Conservation (phyloP, 345 rosid species). For the Luvunga scandens region DNA sequence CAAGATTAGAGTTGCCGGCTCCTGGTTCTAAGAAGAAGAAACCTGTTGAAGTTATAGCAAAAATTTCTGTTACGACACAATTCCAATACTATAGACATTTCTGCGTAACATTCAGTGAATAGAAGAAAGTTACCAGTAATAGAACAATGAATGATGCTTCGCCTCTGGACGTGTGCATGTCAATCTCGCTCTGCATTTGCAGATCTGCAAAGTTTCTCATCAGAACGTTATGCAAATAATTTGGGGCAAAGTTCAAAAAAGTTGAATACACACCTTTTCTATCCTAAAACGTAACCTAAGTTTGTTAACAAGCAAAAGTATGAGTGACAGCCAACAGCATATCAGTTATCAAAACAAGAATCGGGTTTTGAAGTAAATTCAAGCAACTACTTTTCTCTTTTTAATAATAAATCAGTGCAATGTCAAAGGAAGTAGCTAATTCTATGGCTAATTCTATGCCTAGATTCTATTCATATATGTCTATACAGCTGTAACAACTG, state of each 20-base stretch:
- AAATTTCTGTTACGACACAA: neutral
- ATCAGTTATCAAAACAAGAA: neutral
- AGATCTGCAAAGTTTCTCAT: conserved; percentile 44
- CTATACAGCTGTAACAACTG: no score
- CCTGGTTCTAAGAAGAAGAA: conserved; percentile 79
- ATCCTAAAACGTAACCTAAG: neutral
- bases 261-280: neutral
- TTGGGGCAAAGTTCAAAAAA: neutral
- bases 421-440: no score
- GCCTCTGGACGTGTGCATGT: conserved; percentile 52
- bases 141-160: conserved; percentile 65
- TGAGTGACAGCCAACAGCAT: neutral
- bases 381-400: neutral
- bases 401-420: neutral
- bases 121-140: conserved; percentile 51
- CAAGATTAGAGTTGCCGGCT: conserved; percentile 50
- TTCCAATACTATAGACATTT: neutral
- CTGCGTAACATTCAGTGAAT: neutral
- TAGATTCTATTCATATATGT: no score
- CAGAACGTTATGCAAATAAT: conserved; percentile 13
- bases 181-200: conserved; percentile 77
- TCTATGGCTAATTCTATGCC: no score
- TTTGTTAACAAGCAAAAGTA: neutral
- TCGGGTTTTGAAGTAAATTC: neutral
- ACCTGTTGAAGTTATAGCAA: conserved; percentile 29